phyloP scores from a whole-genome alignment of 148 eudicot species.

The Chenopodium formosanum region DNA sequence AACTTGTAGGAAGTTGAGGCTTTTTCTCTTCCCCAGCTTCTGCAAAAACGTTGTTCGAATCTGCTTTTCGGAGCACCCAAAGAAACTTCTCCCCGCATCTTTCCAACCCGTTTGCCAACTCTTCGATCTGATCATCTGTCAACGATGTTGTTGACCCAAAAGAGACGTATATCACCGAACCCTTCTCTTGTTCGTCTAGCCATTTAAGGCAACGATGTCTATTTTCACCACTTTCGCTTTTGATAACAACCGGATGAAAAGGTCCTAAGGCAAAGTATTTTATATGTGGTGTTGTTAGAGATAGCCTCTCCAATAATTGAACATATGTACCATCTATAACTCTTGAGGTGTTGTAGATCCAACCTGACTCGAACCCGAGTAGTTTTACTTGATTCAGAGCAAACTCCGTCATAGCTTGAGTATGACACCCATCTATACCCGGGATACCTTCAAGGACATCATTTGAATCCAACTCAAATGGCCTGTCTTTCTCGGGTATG shows the following conservation, averaged over 20 bases:
- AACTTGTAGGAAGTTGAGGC: constrained; percentile 47
- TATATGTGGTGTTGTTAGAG: background rate
- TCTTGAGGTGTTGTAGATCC: constrained; percentile 28
- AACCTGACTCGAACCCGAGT: constrained; percentile 28
- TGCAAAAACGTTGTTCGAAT: constrained; percentile 16
- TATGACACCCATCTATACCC: constrained; percentile 23
- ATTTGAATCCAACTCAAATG: constrained; percentile 18
- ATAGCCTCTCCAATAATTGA: constrained; percentile 18
- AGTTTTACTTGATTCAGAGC: background rate
- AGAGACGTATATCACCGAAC: constrained; percentile 57
- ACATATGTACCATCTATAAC: constrained; percentile 37
- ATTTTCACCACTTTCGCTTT: background rate
- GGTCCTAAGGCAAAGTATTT: constrained; percentile 31
- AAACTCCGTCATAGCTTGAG: constrained; percentile 22
- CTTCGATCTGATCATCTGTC: constrained; percentile 43
- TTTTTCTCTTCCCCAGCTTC: constrained; percentile 19
- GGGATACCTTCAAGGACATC: constrained; percentile 22
- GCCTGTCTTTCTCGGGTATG: constrained; percentile 12
- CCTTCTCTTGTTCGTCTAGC: constrained; percentile 31
- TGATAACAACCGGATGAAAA: constrained; percentile 22
- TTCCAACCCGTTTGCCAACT: constrained; percentile 64
- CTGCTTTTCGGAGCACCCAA: constrained; percentile 51
- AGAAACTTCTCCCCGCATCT: constrained; percentile 48
- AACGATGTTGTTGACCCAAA: constrained; percentile 58
- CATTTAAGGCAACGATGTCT: constrained; percentile 26